Base-by-base conservation (phyloP, 495 filamentous ascomycete species). In the Penicillium diatomitis region DNA sequence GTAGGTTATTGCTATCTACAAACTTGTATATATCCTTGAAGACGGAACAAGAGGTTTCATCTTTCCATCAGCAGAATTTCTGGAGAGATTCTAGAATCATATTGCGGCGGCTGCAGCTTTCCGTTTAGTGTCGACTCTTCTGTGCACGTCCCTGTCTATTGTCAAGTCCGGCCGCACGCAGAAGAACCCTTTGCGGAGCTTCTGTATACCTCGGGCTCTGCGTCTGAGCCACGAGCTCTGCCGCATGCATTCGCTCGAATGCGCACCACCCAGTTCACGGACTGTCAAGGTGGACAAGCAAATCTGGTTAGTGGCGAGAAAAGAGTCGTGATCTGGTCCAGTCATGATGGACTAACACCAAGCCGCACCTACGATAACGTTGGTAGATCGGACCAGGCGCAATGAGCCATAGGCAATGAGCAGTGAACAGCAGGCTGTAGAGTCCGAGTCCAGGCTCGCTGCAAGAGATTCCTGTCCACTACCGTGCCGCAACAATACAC, bases 41-140 rank as follows among this genome's bases (percentile, higher is more conserved):
- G 20, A 20, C 20, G 0, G 20, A 20, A 20, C 20, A 20, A 20
- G 20, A 20, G 20, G 20, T 20, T 20, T 20, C 20, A 20, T 20
- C 20, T 2, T 20, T 20, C 20, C 20, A 20, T 20, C 20, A 20
- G 20, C 20, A 20, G 20, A 20, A 20, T 20, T 20, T 20, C 20
- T 42, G 29, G 40, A 42, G 42, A 47, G 38, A 49, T 56, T 58
- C 55, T 58, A 45, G 52, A 58, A 52, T 49, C 48, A 47, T 45
- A 46, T 42, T 42, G 28, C 29, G 28, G 3, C 55, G 37, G 36
- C 46, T 58, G 56, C 56, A 44, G 56, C 49, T 50, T 50, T 38
- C 49, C 52, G 52, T 55, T 51, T 32, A 55, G 49, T 40, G 32
- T 28, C 27, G 46, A 46, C 12, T 29, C 10, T 5, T 6, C n/a